Evolutionary conservation across 257 asterid genomes (phyloP).

Genomic region (Henckelia pumila): DNA sequence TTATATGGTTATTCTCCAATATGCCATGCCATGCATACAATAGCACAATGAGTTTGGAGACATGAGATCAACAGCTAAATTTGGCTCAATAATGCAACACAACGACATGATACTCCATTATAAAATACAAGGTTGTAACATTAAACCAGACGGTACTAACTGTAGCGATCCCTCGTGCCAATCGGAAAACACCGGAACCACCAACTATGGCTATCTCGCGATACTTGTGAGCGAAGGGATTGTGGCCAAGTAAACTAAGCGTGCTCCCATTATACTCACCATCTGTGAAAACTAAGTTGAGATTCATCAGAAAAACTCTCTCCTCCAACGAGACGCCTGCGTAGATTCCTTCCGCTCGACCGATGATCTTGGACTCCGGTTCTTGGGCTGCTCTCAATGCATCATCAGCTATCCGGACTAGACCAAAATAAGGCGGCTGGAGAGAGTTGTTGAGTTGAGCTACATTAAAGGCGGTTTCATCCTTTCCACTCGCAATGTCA

Average conservation of each 20-base stretch:
- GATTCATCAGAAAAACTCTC: conserved; percentile 28
- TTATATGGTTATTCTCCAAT: too few relatives aligned
- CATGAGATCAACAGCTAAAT: background rate
- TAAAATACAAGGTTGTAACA: background rate
- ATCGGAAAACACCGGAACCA: conserved; percentile 40
- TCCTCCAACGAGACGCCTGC: conserved; percentile 25
- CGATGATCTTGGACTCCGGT: too few relatives aligned
- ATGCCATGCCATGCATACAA: too few relatives aligned
- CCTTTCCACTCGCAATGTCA: conserved; percentile 28
- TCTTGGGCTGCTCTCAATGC: conserved; percentile 30
- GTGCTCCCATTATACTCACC: too few relatives aligned
- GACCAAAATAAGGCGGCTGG: conserved; percentile 34
- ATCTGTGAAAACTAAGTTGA: conserved; percentile 37
- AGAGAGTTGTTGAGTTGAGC: conserved; percentile 25
- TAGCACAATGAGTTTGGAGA: too few relatives aligned
- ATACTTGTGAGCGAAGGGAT: conserved; percentile 24
- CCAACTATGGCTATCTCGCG: too few relatives aligned
- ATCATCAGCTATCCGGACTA: conserved; percentile 32
- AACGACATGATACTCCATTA: too few relatives aligned
- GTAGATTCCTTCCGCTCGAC: too few relatives aligned
- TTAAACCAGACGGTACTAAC: conserved; percentile 28
- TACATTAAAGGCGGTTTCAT: conserved; percentile 28
- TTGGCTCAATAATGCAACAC: background rate
- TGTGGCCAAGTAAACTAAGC: conserved; percentile 37
- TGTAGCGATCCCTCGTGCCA: conserved; percentile 37